Evolutionary conservation across 2,329 filamentous ascomycete species (phyloP), one percentile per base, ranked within the genome.

Genomic region (Rhynchosporium graminicola): DNA sequence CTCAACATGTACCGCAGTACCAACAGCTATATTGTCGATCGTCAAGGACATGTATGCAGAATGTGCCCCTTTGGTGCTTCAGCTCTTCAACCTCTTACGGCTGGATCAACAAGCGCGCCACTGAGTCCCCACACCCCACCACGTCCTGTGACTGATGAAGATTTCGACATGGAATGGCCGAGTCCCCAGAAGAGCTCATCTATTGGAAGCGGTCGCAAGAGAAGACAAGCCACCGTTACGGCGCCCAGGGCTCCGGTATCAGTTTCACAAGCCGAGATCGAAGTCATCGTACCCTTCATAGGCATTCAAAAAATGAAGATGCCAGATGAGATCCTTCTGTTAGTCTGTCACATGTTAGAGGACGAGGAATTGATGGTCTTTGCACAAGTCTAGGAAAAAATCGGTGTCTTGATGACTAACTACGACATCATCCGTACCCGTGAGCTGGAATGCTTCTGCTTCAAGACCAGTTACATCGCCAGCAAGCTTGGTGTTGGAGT

Each of bases 361-460:
- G 64, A 63, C 3, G 66, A 67, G 36, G 63, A 69, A 9, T 29
- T 69, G n/a, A 64, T 69, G 63, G 9, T 40, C 2, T 68, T 70
- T 26, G 68, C 61, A 4, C 20, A 66, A 46, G 62, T 63, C 13
- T 71, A 65, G 65, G 31, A 31, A 2, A 62, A 43, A 48, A 60
- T 69, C 12, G 63, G 58, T 13, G 33, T 8, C n/a, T 31, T 68
- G n/a, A 66, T 68, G 20, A 61, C 62, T 7, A 57, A 56, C 8
- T 68, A 57, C 45, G 66, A 70, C 47, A 46, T 70, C 5, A 64
- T 69, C 36, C 61, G 63, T 3, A 73, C 74, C 50, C 76, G 79
- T 10, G 80, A 82, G 68, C 69, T 82, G 4, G 76, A 80, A 61
- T 82, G 79, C 67, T 82, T 80, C 67, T 75, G 74, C 46, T 40